phyloP scores from a whole-genome alignment of 1,284 basidiomycete species.

The Cystobasidium slooffiae region DNA sequence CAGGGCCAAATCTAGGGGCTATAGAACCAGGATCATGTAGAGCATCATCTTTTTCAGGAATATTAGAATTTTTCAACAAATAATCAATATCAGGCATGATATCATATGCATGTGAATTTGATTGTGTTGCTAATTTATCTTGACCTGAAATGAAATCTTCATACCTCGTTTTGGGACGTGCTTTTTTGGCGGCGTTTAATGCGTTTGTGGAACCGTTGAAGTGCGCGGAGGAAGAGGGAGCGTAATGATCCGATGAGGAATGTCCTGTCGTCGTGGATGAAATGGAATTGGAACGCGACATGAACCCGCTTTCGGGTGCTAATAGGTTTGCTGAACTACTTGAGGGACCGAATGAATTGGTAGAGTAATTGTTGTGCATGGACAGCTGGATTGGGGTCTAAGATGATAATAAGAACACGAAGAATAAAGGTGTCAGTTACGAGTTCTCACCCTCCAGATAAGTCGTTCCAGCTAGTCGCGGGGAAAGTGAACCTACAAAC shows the following conservation, averaged over 20 bases:
- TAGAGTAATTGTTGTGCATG: slow-evolving; percentile 31
- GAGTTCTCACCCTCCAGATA: neutral
- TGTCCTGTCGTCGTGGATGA: slow-evolving; percentile 22
- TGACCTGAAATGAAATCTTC: slow-evolving; percentile 38
- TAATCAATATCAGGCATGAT: slow-evolving; percentile 43
- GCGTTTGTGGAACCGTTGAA: slow-evolving; percentile 24
- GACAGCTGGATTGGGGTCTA: slow-evolving; percentile 36
- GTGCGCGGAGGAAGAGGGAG: neutral
- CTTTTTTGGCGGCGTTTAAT: slow-evolving; percentile 34
- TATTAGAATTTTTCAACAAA: slow-evolving; percentile 8
- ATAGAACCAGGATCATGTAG: slow-evolving; percentile 38
- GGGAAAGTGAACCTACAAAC: slow-evolving; percentile 15
- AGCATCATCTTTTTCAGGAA: slow-evolving; percentile 47
- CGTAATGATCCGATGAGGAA: slow-evolving; percentile 10
- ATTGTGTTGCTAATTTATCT: slow-evolving; percentile 20
- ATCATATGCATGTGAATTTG: slow-evolving; percentile 28
- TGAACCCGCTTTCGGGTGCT: slow-evolving; percentile 12
- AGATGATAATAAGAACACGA: neutral
- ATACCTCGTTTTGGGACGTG: slow-evolving; percentile 40
- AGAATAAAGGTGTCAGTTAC: neutral
- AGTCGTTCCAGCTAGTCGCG: too few species aligned
- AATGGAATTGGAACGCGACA: slow-evolving; percentile 13
- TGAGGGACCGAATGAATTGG: slow-evolving; percentile 21
- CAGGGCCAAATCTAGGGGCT: slow-evolving; percentile 47
- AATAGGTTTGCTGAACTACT: slow-evolving; percentile 32